Conservation (phyloP, 179 eudicot species). For the Amaranthus tricolor region DNA sequence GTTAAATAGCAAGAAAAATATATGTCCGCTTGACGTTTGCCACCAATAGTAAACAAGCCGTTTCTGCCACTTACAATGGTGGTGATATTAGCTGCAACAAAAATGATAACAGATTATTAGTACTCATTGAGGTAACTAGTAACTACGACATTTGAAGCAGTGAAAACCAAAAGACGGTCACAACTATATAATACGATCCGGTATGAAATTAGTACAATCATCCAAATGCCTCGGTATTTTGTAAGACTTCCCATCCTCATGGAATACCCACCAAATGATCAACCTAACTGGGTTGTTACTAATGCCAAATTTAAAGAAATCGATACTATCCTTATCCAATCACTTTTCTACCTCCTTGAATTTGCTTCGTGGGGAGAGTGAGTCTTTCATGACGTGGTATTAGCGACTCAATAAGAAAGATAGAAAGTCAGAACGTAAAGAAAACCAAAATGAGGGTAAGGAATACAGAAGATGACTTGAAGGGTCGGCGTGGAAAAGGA, state of each 20-base stretch:
- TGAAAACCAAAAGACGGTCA: background rate
- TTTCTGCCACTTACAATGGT: conserved; percentile 4
- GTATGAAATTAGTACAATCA: no score
- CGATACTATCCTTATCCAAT: background rate
- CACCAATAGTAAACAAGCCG: conserved; percentile 11
- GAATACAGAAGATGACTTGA: no score
- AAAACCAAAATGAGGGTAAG: no score
- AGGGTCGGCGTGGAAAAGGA: no score
- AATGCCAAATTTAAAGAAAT: background rate
- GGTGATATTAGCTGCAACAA: conserved; percentile 9
- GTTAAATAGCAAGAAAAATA: background rate
- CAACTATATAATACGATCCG: no score
- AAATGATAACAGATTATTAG: background rate
- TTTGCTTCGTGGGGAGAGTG: no score
- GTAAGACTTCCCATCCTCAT: background rate
- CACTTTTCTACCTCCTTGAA: background rate
- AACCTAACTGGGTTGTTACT: background rate
- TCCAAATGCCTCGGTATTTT: no score
- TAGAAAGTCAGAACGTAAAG: no score
- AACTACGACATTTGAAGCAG: background rate
- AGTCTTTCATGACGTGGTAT: no score
- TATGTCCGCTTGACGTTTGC: background rate
- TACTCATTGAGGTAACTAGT: no score
- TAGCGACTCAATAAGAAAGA: no score
- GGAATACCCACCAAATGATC: background rate